Percentiles rank a stretch among this genome's conserved stretches.
Evolutionary conservation across 805 yeast genomes (phyloP).

Genomic region (Candida ficus): DNA sequence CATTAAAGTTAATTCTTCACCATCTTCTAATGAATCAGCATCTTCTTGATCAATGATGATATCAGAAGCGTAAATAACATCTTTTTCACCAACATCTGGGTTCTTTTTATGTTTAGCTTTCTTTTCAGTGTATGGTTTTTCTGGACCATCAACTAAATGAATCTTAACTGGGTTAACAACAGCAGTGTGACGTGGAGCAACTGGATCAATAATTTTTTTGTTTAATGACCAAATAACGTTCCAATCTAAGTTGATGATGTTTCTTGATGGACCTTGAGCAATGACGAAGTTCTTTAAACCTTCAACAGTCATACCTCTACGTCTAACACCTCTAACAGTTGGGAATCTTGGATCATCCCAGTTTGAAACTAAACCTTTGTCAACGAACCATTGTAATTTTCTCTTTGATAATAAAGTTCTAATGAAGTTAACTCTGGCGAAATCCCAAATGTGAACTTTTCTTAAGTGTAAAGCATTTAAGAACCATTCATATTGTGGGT

Average conservation of each 20-base stretch:
- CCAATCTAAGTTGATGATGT: conserved; percentile 97
- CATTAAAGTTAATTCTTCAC: conserved; percentile 96
- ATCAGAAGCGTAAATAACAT: conserved; percentile 59
- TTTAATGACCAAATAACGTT: conserved; percentile 95
- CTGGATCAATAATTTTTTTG: conserved; percentile 95
- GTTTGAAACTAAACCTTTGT: conserved; percentile 76
- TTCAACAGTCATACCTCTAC: conserved; percentile 99
- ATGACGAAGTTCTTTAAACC: conserved; percentile 91
- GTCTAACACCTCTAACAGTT: conserved; percentile 97
- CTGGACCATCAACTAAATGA: conserved; percentile 65
- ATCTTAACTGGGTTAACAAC: conserved; percentile 70
- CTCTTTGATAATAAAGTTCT: conserved; percentile 95
- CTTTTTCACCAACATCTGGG: conserved; percentile 76
- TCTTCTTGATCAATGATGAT: conserved; percentile 84
- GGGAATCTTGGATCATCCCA: conserved; percentile 99
- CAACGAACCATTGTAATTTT: conserved; percentile 98
- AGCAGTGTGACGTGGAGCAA: conserved; percentile 94
- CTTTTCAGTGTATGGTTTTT: conserved; percentile 54
- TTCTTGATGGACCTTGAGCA: conserved; percentile 96
- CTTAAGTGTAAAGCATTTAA: conserved; percentile 74
- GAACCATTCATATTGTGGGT: conserved; percentile 98
- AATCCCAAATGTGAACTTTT: conserved; percentile 96
- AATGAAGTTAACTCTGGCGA: conserved; percentile 93
- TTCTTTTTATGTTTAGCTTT: conserved; percentile 95
- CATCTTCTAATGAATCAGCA: conserved; percentile 65